Base-by-base conservation (phyloP, 2,329 filamentous ascomycete genomes). In the Neopestalotiopsis sp. region DNA sequence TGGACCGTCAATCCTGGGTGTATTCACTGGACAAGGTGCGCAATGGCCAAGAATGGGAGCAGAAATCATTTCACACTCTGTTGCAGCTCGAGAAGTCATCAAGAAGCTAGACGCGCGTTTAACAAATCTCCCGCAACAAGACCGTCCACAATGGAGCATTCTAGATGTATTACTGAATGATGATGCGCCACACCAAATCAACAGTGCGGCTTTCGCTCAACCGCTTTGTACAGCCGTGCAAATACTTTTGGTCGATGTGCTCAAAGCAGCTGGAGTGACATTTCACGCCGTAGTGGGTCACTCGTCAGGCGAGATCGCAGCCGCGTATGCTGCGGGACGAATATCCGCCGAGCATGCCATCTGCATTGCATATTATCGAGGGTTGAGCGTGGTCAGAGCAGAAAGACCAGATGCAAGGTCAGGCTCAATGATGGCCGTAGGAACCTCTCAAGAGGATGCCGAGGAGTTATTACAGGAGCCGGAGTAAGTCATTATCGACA, bases 251-350 rank as follows among this genome's bases (percentile, higher is more conserved):
- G 74, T 81, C 2, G 76, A 81, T 9, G 69, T 84, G 3, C 69
- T 84, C 1, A 61, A 62, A 5, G 69, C 70, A 2, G 82, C 81
- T 77, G 76, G 76, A 0, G 77, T 84, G 34, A 68, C 60, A n/a
- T 79, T 82, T 1, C 30, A 69, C 0, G 78, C 76, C 10, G 81
- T 83, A 1, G 74, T 77, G 2, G 81, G 83, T 3, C 83, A 85
- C 69, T 84, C 81, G 0, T 80, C 77, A 17, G 83, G 83, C 12
- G 83, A 85, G 69, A 84, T 84, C 60, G 81, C 71, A 1, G 82
- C 82, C 20, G 83, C 83, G 0, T 84, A 81, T 68, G 76, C 81
- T 1, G 74, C 79, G 1, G 81, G 81, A 1, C 73, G 76, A 2
- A 63, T 84, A 0, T 74, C 74, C 3, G 73, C 74, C 3, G 73